Base-by-base conservation (phyloP, 208 protist species). In the Cochliopodium minus region DNA sequence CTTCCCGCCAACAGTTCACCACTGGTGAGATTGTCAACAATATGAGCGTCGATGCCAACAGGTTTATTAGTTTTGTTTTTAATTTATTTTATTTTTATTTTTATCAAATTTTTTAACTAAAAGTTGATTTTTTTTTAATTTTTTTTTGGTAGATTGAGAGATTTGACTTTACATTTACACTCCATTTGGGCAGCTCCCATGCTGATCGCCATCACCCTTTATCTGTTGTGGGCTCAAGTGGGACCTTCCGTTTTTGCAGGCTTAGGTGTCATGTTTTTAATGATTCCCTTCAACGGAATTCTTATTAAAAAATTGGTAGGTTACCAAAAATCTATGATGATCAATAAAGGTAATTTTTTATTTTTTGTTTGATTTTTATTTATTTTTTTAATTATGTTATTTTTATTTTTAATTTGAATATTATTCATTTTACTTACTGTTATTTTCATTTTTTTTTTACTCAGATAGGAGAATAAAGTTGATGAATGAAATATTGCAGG, bases 131-230 rank as follows among this genome's bases (percentile, higher is more conserved):
- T n/a, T n/a, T n/a, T n/a, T n/a, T n/a, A n/a, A n/a, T n/a, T n/a
- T n/a, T n/a, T n/a, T n/a, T n/a, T n/a, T n/a, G n/a, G n/a, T n/a
- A n/a, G n/a, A n/a, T n/a, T n/a, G n/a, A n/a, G n/a, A n/a, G 67
- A 72, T 47, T 34, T 73, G 2, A 57, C 67, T 17, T 39, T 63
- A 9, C 68, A 72, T 45, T 47, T 78, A 25, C 73, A 78, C 47
- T 70, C 76, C 54, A 59, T 76, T 28, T 78, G 73, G 73, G 55
- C 40, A 13, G 57, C 61, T 25, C n/a, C 54, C 10, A 33, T 69
- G 17, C 72, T 78, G 48, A 76, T 78, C 29, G 22, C 28, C 4
- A 46, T 66, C 10, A 35, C 32, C 22, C 20, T 64, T 11, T 17
- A 7, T 10, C 25, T 61, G 11, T 23, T 64, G 29, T 54, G 42